Conservation (phyloP, 306 rosid genomes). For the Dalbergia oliveri region DNA sequence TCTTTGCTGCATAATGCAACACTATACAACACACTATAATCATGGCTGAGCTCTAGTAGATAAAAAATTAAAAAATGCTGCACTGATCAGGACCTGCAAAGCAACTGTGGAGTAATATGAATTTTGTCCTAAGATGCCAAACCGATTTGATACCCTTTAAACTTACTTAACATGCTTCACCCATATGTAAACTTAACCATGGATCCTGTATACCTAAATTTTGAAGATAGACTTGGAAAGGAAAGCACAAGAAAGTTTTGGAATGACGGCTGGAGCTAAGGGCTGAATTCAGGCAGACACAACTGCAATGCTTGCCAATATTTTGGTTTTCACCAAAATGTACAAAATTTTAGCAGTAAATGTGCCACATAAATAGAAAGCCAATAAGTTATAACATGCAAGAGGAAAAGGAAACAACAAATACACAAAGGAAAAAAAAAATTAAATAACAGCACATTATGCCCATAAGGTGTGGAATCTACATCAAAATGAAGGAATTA, state of each 20-base stretch:
- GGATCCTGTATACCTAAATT: no score
- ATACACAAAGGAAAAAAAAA: neutral
- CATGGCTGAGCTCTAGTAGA: neutral
- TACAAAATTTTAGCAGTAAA: neutral
- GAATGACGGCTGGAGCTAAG: no score
- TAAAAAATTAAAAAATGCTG: neutral
- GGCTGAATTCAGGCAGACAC: neutral
- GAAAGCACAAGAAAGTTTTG: no score
- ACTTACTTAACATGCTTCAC: no score
- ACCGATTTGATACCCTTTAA: neutral
- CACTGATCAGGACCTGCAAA: no score
- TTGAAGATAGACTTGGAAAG: no score
- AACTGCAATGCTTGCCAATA: neutral
- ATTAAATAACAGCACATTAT: neutral
- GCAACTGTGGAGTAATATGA: no score
- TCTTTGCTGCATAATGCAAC: slow-evolving; percentile 5
- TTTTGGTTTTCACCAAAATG: neutral
- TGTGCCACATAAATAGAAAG: neutral
- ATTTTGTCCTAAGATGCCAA: no score
- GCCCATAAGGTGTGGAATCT: slow-evolving; percentile 33
- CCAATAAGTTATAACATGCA: neutral
- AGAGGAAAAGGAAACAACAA: neutral
- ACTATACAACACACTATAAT: neutral
- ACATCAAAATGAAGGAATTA: slow-evolving; percentile 51
- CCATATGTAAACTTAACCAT: no score